These are phyloP conservation scores for Mercurialis annua DNA, from an alignment of 345 rosid genomes.

Conservation along the genomic window DNA sequence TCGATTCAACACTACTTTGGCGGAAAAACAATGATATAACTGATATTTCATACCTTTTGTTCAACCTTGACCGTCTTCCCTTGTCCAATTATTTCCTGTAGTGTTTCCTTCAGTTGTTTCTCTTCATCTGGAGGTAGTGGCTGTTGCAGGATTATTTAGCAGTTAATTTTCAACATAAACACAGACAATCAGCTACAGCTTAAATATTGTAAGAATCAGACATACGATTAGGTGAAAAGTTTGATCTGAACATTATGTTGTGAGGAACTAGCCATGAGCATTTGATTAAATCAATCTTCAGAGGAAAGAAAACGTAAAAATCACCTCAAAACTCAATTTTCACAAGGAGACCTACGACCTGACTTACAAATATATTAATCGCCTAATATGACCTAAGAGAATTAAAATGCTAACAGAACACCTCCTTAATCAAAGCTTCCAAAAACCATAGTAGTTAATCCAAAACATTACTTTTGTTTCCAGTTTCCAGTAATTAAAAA, in stretches of 20 bases:
- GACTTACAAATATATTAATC: background rate
- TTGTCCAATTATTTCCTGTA: conserved; percentile 67
- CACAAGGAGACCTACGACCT: background rate
- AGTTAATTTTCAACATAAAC: background rate
- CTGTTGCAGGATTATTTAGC: conserved; percentile 37
- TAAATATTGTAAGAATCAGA: background rate
- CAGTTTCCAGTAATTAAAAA: too few relatives aligned
- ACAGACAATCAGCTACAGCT: background rate
- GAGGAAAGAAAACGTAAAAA: too few relatives aligned
- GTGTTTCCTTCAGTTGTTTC: conserved; percentile 76
- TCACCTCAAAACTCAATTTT: too few relatives aligned
- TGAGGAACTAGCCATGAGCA: too few relatives aligned
- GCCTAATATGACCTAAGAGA: background rate
- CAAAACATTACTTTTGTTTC: too few relatives aligned
- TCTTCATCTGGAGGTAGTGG: conserved; percentile 85
- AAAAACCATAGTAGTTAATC: too few relatives aligned
- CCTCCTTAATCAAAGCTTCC: background rate
- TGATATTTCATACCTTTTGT: conserved; percentile 60
- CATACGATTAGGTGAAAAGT: conserved; percentile 1
- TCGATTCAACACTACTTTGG: background rate
- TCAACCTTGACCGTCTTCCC: conserved; percentile 73
- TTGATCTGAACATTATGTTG: too few relatives aligned
- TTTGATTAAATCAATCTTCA: too few relatives aligned
- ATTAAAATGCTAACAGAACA: background rate
- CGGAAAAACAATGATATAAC: background rate